A percentile compares a stretch with the other conserved stretches of the same genome.
Evolutionary conservation across 164 flowering plant species (phyloP).

Genomic region (Sextonia rubra): DNA sequence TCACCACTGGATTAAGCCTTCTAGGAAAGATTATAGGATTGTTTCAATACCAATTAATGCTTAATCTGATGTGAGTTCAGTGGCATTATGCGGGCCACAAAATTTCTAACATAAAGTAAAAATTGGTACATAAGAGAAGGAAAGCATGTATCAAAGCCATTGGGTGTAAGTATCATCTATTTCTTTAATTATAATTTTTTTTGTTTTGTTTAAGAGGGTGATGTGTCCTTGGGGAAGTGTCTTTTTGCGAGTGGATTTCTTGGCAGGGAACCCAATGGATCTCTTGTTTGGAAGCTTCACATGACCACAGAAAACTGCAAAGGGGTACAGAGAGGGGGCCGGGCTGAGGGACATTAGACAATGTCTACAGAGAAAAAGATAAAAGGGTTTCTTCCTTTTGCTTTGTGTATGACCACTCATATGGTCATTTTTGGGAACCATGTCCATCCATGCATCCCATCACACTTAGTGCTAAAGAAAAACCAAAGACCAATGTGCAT

Average conservation of each 20-base stretch:
- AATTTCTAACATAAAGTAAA: too few relatives aligned
- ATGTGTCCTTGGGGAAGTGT: neutral
- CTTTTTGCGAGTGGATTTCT: neutral
- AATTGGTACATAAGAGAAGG: too few relatives aligned
- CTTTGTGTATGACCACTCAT: neutral
- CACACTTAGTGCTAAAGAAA: neutral
- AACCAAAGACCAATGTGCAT: neutral
- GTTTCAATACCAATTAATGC: too few relatives aligned
- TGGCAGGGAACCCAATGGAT: slow-evolving; percentile 4
- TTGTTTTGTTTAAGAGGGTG: neutral
- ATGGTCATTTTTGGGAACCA: neutral
- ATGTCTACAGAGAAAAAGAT: neutral
- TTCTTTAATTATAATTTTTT: too few relatives aligned
- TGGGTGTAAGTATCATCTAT: too few relatives aligned
- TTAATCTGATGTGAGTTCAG: too few relatives aligned
- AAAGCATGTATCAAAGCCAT: too few relatives aligned
- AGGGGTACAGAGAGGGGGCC: neutral
- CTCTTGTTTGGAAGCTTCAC: slow-evolving; percentile 5
- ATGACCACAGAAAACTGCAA: slow-evolving; percentile 1
- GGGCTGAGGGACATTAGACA: too few relatives aligned
- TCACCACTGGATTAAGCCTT: too few relatives aligned
- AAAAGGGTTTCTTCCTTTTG: neutral
- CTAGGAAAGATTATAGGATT: too few relatives aligned
- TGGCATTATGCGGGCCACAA: too few relatives aligned
- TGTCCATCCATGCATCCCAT: neutral